Conservation (phyloP, 331 rosid genomes). For the Quercus tomentella region DNA sequence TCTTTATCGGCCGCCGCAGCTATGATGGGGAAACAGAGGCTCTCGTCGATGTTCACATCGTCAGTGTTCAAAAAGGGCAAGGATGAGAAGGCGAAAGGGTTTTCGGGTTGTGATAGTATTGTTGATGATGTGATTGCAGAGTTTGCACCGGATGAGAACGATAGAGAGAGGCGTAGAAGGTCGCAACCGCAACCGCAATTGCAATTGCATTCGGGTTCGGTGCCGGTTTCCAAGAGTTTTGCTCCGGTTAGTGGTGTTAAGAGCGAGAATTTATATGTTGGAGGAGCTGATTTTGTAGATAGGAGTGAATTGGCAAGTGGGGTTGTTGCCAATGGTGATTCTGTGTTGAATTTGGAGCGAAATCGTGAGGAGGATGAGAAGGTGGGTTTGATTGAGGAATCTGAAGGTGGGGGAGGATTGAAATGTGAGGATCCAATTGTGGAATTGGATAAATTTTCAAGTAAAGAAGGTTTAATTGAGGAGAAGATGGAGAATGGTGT, state of each 20-base stretch:
- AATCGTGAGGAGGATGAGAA: constrained; percentile 7
- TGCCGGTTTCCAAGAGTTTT: constrained; percentile 13
- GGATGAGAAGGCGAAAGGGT: constrained; percentile 53
- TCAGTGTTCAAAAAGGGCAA: constrained; percentile 57
- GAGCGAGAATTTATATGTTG: constrained; percentile 17
- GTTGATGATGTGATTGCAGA: constrained; percentile 86
- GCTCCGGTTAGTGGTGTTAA: constrained; percentile 1
- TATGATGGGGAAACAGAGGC: constrained; percentile 73
- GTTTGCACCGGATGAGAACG: constrained; percentile 82
- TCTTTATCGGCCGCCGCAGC: constrained; percentile 86
- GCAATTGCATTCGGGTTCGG: background rate
- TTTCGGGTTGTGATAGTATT: constrained; percentile 45
- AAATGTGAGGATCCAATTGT: constrained; percentile 3
- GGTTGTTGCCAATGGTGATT: constrained; percentile 20
- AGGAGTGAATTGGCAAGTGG: background rate
- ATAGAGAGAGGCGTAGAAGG: constrained; percentile 59
- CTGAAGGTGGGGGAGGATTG: constrained; percentile 14
- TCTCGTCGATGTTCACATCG: constrained; percentile 91
- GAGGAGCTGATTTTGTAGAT: constrained; percentile 8
- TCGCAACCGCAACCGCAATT: constrained; percentile 8
- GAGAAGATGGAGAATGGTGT: constrained; percentile 31
- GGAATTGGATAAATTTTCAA: constrained; percentile 13
- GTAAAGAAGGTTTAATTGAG: constrained; percentile 22
- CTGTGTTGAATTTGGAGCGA: constrained; percentile 25
- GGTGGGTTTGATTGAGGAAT: constrained; percentile 8